Evolutionary conservation across 2,329 filamentous ascomycete genomes (phyloP).

Genomic region (Cladosporium sp.): DNA sequence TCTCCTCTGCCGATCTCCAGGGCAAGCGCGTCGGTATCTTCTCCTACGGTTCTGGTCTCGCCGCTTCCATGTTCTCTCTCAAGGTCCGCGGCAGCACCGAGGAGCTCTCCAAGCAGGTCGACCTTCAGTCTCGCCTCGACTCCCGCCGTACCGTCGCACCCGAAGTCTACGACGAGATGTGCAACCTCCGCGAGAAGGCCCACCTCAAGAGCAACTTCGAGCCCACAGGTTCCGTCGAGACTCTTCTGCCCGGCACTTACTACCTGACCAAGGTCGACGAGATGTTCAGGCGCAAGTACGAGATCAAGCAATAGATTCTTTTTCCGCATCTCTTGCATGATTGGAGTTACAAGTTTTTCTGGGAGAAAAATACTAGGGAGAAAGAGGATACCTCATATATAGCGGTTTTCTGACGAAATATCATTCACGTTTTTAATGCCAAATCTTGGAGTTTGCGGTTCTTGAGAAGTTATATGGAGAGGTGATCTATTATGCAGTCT

Average conservation of each 20-base stretch:
- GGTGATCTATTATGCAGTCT: not conserved
- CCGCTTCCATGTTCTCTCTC: constrained; percentile 53
- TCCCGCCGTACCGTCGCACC: constrained; percentile 47
- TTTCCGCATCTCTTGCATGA: not conserved
- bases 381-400: constrained; percentile 10
- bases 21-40: constrained; percentile 55
- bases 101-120: constrained; percentile 49
- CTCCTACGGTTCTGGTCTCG: constrained; percentile 55
- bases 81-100: constrained; percentile 48
- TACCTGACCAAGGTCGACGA: constrained; percentile 53
- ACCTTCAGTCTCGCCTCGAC: constrained; percentile 49
- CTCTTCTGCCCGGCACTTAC: constrained; percentile 50
- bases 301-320: constrained; percentile 47
- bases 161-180: constrained; percentile 55
- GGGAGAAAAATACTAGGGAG: not conserved
- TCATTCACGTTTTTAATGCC: constrained; percentile 5
- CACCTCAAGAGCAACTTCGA: constrained; percentile 53
- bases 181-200: constrained; percentile 52
- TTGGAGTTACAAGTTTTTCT: constrained; percentile 1
- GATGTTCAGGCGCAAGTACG: constrained; percentile 54
- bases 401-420: constrained; percentile 9
- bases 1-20: constrained; percentile 46
- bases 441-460: not conserved
- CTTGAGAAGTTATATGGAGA: not conserved
- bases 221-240: constrained; percentile 46